Evolutionary conservation across 1,284 basidiomycete genomes (phyloP), one percentile per base, ranked within the genome.

Genomic region (Xanthoconium separans): DNA sequence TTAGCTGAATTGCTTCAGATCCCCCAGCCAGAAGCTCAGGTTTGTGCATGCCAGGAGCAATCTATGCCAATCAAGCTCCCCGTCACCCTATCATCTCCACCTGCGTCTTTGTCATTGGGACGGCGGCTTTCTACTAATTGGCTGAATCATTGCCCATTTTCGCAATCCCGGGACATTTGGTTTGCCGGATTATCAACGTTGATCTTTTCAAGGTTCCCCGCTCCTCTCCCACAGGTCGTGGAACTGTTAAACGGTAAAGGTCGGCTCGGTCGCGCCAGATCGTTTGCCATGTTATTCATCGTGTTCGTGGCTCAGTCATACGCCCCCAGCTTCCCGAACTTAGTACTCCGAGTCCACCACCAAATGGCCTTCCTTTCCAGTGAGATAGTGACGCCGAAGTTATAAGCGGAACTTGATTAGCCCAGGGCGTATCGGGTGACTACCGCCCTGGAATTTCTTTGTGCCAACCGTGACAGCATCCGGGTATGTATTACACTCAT

Each of bases 401-500:
- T 31, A 49, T 22, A 44, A 36, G 24, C 40, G 53, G 44, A n/a
- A 6, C 44, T 30, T 20, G 44, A 36, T 18, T 9, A 10, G 22
- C 31, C 37, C 8, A 11, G n/a, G 8, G 33, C 15, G 31, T 37
- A 47, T 31, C 37, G 41, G 56, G 42, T 56, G 47, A 56, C 34
- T 12, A 29, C 5, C 18, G 15, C 12, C 16, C 39, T 29, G 27
- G 43, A 20, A 42, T 11, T 27, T 24, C 36, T 10, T 7, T 40
- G 18, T 36, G 4, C 20, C 24, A 41, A 10, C 18, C 3, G 15
- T 36, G 22, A 34, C 29, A 44, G 33, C 12, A 44, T 44, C 29
- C n/a, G 47, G 27, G 44, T 33, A 54, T 20, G 20, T 46, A 12
- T 12, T 18, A 5, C 27, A 10, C 37, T 33, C 47, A 50, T 51